Evolutionary conservation across 2,329 filamentous ascomycete genomes (phyloP), one percentile per base, ranked within the genome.

Genomic region (Exophiala spinifera): DNA sequence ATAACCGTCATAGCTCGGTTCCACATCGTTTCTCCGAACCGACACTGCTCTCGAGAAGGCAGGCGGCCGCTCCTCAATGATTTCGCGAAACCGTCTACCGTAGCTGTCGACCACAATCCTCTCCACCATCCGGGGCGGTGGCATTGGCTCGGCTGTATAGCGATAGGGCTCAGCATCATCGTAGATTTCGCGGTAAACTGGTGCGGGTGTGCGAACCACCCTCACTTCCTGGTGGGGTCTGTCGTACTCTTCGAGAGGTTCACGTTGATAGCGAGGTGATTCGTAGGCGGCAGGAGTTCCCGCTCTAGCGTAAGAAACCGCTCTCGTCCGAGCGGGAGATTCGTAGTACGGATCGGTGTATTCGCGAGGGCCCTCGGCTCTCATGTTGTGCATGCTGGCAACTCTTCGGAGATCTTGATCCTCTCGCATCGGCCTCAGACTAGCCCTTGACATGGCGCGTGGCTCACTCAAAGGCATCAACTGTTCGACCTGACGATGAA

Each of bases 71-170:
- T 72, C 69, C 34, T 74, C 68, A 4, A 79, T 70, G 39, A 77
- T 76, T 59, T 83, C 81, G 57, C 82, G 82, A 72, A 91, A 96
- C 67, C 89, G 84, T 67, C 89, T 88, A 37, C 91, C 91, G 70
- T 85, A 89, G 58, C 88, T 84, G 71, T 96, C 91, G 51, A 95
- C 78, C 31, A 95, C 79, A 59, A 96, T 86, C 57, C 86, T 83
- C 51, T 85, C 76, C 43, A 81, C 74, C 15, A 81, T 78, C 5
- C 81, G 76, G 46, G 76, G 76, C n/a, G 70, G 71, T 31, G 70
- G 63, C 25, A 69, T 64, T 34, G 74, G 57, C 56, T 75, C 74
- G 46, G 72, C 65, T 44, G 66, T 54, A 49, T 69, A 64, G 36
- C 74, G 76, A 39, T 69, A 67, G 31, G 79, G 73, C 23, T 67